phyloP scores from a whole-genome alignment of 768 basidiomycete genomes.

The Glaciozyma martinii region DNA sequence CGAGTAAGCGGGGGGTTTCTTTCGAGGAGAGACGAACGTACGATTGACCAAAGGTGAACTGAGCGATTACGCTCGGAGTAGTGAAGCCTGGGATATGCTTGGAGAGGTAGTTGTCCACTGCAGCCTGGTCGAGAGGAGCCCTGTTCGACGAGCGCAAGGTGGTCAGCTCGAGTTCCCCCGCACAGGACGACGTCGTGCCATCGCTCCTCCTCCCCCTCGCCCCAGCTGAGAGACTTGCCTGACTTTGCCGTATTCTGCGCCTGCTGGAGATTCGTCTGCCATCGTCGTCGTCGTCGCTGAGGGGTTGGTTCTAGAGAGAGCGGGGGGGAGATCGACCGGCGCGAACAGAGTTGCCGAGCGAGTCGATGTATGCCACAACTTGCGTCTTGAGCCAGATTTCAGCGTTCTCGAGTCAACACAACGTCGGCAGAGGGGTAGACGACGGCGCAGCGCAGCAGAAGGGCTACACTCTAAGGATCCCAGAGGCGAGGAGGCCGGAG shows the following conservation, averaged over 20 bases:
- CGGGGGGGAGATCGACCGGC: too few relatives aligned
- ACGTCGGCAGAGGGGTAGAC: too few relatives aligned
- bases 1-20: constrained; percentile 57
- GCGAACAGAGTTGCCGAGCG: too few relatives aligned
- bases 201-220: too few relatives aligned
- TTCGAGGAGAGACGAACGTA: constrained; percentile 49
- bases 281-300: neutral
- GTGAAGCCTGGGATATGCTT: constrained; percentile 50
- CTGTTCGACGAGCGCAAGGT: neutral
- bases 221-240: constrained; percentile 11
- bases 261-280: neutral
- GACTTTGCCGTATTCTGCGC: constrained; percentile 18
- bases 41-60: constrained; percentile 58
- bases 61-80: constrained; percentile 68
- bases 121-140: constrained; percentile 11
- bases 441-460: too few relatives aligned
- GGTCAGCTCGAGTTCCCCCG: neutral
- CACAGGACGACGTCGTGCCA: too few relatives aligned
- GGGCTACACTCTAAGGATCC: too few relatives aligned
- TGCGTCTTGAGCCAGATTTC: too few relatives aligned
- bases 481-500: too few relatives aligned
- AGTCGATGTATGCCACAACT: too few relatives aligned
- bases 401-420: too few relatives aligned
- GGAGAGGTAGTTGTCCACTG: constrained; percentile 45
- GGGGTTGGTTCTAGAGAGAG: neutral